phyloP scores from a whole-genome alignment of 345 rosid genomes.

The Eutrema heterophyllum region DNA sequence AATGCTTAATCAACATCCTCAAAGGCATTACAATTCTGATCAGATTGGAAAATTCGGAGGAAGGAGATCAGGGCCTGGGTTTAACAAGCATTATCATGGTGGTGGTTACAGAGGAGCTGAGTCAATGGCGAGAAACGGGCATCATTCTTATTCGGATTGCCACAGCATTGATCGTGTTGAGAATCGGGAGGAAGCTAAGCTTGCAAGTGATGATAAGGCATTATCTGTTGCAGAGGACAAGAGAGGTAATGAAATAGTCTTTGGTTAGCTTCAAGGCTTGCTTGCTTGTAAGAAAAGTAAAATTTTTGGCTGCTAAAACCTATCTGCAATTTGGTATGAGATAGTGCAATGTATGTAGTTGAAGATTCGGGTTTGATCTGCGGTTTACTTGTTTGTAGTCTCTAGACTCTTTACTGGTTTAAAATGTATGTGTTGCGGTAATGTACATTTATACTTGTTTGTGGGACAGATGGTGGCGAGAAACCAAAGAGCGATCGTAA shows the following conservation, averaged over 20 bases:
- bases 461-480: conserved; percentile 44
- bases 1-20: conserved; percentile 35
- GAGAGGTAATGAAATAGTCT: conserved; percentile 43
- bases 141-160: conserved; percentile 30
- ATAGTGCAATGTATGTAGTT: conserved; percentile 1
- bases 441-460: conserved; percentile 14
- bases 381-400: neutral
- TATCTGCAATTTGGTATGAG: neutral
- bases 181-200: conserved; percentile 34
- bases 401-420: neutral
- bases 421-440: neutral
- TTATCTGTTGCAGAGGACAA: conserved; percentile 37
- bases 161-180: neutral
- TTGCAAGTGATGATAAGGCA: conserved; percentile 36
- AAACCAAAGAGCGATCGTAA: conserved; percentile 36
- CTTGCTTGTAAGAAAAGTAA: conserved; percentile 29
- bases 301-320: neutral
- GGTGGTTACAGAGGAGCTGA: conserved; percentile 35
- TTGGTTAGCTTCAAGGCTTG: neutral
- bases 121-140: conserved; percentile 35
- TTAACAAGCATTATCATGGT: conserved; percentile 38
- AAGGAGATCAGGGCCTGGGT: conserved; percentile 50
- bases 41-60: conserved; percentile 45
- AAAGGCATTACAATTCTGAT: conserved; percentile 42
- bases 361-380: neutral